Evolutionary conservation across 306 rosid genomes (phyloP).

Genomic region (Rosa chinensis): DNA sequence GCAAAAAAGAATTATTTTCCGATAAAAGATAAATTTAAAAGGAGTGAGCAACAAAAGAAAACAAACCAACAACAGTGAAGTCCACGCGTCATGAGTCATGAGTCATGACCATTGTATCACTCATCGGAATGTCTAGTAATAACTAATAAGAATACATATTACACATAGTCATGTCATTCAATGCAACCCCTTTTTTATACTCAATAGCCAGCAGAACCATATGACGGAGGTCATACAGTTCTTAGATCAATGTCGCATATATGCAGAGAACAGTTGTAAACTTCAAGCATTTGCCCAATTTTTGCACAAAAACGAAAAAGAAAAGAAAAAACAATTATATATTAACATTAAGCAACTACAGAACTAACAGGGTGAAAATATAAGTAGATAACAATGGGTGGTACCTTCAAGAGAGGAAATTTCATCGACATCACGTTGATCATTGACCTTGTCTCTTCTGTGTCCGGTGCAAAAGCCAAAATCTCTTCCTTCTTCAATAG

Average conservation of each 20-base stretch:
- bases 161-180: not conserved
- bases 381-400: slow-evolving; percentile 3
- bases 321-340: not conserved
- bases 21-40: not conserved
- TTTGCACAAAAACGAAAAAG: not conserved
- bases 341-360: slow-evolving; percentile 7
- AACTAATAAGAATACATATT: not conserved
- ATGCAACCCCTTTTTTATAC: not conserved
- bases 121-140: not conserved
- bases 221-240: not conserved
- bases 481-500: slow-evolving; percentile 61
- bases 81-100: not conserved
- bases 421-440: slow-evolving; percentile 60
- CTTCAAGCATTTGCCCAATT: not conserved
- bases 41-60: not conserved
- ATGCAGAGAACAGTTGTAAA: not conserved
- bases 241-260: not conserved
- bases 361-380: not conserved
- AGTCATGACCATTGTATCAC: not conserved
- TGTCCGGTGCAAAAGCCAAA: slow-evolving; percentile 85
- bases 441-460: slow-evolving; percentile 69
- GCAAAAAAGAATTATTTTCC: not conserved
- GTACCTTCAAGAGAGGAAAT: slow-evolving; percentile 83
- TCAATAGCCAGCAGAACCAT: not conserved
- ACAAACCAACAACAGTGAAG: not conserved